Conservation (phyloP, 2,329 filamentous ascomycete genomes). For the Xylariaceae sp. region DNA sequence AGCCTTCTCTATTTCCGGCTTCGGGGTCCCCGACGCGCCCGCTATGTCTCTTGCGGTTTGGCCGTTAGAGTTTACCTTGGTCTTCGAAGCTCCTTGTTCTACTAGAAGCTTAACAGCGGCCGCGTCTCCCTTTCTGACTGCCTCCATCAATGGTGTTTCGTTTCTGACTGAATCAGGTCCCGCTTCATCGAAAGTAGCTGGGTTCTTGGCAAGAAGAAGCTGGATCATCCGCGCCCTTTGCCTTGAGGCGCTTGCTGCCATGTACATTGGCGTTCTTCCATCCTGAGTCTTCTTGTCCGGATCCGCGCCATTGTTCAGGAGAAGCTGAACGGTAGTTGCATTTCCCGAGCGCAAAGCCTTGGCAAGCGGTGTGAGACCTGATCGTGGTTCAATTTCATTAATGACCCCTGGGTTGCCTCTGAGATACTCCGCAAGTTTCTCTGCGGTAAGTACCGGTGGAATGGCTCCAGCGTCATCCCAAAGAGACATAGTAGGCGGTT, state of each 20-base stretch:
- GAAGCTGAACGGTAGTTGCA: constrained; percentile 17
- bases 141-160: constrained; percentile 27
- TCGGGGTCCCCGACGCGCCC: constrained; percentile 15
- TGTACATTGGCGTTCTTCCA: constrained; percentile 25
- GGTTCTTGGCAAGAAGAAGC: constrained; percentile 26
- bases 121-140: constrained; percentile 20
- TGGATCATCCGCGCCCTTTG: constrained; percentile 23
- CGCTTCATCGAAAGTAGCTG: constrained; percentile 18
- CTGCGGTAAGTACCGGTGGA: constrained; percentile 10
- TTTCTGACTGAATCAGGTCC: constrained; percentile 15
- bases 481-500: constrained; percentile 19
- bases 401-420: constrained; percentile 7
- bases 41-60: constrained; percentile 21
- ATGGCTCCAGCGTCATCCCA: constrained; percentile 27
- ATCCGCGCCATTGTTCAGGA: constrained; percentile 23
- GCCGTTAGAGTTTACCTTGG: constrained; percentile 21
- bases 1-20: constrained; percentile 15
- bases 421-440: constrained; percentile 14
- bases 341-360: constrained; percentile 21
- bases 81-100: constrained; percentile 22
- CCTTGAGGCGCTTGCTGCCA: constrained; percentile 19
- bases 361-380: constrained; percentile 26
- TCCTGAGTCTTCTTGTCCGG: constrained; percentile 23
- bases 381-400: constrained; percentile 10
- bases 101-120: constrained; percentile 24